Percentiles rank a stretch among this genome's conserved stretches.
phyloP scores from a whole-genome alignment of 768 basidiomycete genomes.

The Termitomyces sp. region DNA sequence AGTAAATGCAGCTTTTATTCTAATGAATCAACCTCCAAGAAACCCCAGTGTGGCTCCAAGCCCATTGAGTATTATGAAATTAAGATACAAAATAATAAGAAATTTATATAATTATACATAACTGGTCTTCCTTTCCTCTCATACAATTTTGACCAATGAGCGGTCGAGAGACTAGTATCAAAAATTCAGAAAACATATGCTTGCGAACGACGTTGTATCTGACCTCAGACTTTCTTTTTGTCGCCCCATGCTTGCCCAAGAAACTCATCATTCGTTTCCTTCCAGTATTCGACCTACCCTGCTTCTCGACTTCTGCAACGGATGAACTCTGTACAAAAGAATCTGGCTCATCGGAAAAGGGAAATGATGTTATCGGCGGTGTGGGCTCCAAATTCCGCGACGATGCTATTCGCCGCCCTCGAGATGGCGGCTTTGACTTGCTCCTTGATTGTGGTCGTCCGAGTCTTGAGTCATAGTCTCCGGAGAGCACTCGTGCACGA shows the following conservation, averaged over 20 bases:
- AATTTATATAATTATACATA: constrained; percentile 5
- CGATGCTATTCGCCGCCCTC: constrained; percentile 20
- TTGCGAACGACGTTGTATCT: neutral
- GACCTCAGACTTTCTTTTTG: constrained; percentile 18
- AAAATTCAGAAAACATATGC: neutral
- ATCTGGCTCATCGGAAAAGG: constrained; percentile 38
- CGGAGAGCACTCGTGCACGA: constrained; percentile 16
- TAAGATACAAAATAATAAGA: neutral
- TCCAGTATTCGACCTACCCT: constrained; percentile 11
- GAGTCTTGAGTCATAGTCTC: constrained; percentile 12
- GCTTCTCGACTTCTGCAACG: constrained; percentile 8
- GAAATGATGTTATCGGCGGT: constrained; percentile 22
- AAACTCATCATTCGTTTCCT: constrained; percentile 28
- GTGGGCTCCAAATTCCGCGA: constrained; percentile 21
- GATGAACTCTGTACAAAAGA: constrained; percentile 12
- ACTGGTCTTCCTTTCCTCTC: too few species aligned
- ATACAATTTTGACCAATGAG: constrained; percentile 2
- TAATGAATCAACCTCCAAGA: neutral
- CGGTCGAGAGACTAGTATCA: constrained; percentile 7
- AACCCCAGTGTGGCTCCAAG: too few species aligned
- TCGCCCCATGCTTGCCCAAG: constrained; percentile 18
- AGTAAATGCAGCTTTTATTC: neutral
- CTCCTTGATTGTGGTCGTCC: constrained; percentile 3
- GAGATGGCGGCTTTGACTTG: constrained; percentile 14
- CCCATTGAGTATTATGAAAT: neutral